Evolutionary conservation across 192 early-diverging fungal genomes (phyloP).

Genomic region (Paraglomus occultum): DNA sequence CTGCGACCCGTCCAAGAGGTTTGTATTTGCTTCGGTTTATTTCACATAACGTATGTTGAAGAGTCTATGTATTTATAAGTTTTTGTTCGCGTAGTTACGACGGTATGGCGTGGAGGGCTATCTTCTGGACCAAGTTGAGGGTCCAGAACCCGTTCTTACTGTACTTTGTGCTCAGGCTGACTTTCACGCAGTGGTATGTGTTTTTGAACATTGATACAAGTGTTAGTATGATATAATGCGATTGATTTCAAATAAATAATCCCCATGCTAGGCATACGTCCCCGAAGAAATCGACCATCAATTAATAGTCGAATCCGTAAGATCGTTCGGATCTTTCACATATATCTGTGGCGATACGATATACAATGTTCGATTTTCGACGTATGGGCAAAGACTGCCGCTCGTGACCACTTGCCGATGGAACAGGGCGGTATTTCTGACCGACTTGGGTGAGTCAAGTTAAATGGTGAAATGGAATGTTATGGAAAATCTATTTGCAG

Average conservation of each 20-base stretch:
- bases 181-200: slow-evolving; percentile 56
- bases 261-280: slow-evolving; percentile 32
- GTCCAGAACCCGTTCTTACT: slow-evolving; percentile 58
- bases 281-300: slow-evolving; percentile 9
- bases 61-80: not conserved
- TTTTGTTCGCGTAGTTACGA: slow-evolving; percentile 37
- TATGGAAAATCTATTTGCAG: not conserved
- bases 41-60: no score
- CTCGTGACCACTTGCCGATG: no score
- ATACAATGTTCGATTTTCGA: slow-evolving; percentile 27
- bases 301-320: slow-evolving; percentile 13
- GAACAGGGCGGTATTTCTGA: no score
- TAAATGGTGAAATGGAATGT: not conserved
- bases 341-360: slow-evolving; percentile 32
- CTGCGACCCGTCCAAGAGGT: slow-evolving; percentile 31
- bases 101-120: slow-evolving; percentile 73
- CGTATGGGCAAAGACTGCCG: no score
- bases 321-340: slow-evolving; percentile 23
- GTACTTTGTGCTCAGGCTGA: slow-evolving; percentile 60
- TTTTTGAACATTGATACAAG: not conserved
- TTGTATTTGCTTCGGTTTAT: not conserved
- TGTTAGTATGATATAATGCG: not conserved
- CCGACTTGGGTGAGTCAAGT: slow-evolving; percentile 30
- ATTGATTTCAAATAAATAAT: not conserved
- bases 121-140: slow-evolving; percentile 73